Evolutionary conservation across 1,139 yeast genomes (phyloP), one percentile per base, ranked within the genome.

Genomic region (Martiniozyma asiatica): DNA sequence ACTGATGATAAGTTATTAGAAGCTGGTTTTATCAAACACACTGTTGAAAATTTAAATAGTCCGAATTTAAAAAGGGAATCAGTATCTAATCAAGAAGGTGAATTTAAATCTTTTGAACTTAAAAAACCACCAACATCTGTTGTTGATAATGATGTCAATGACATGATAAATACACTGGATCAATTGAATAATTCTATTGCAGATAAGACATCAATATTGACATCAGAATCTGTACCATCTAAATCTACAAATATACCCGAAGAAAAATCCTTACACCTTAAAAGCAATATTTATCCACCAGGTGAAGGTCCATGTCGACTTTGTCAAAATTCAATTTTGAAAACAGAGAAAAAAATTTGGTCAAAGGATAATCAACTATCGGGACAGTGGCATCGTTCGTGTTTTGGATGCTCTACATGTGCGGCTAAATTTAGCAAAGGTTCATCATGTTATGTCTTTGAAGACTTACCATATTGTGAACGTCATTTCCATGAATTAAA

Each of bases 371-470:
- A 79, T 14, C 87, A 79, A 44, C 59, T 89, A 25, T 68, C 87
- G 1, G 98, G 98, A 0, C 92, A 85, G 53, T 87, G 97, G 97
- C 98, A 89, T 51, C 65, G 93, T 30, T 58, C 63, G 11, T 89
- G 98, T 51, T 87, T 89, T 59, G 58, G 61, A 14, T 89, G 98
- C 57, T 55, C 64, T 14, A 51, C 58, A n/a, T 84, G 95, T 56
- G 54, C 55, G 5, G 48, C 65, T 2, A 55, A 52, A 25, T 79
- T 79, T 51, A 63, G 61, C 39, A 75, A 72, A 44, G 61, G 67
- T 11, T 68, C 71, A 11, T 80, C 77, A 34, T 84, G 94, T 48
- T 87, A 85, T 53, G 94, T 81, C 3, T 63, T 72, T 26, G 62
- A 73, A 27, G 94, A 89, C 52, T 50, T 61, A 37, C 95, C 97